These are phyloP conservation scores for Globisporangium radiosum DNA, from an alignment of 352 stramenopile species.

Conservation along the genomic window DNA sequence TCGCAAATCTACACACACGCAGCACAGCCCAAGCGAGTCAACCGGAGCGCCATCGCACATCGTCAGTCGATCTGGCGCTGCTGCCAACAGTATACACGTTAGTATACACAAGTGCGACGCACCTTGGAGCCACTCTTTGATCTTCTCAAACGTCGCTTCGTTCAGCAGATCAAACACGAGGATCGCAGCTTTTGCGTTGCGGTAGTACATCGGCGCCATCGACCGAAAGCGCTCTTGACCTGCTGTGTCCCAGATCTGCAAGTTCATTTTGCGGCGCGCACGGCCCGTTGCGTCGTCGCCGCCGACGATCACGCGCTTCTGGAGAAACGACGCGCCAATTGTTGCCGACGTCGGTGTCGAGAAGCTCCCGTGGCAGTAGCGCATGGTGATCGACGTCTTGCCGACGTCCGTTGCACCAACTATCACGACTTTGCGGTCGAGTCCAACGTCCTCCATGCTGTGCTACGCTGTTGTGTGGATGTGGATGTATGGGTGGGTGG, in stretches of 20 bases:
- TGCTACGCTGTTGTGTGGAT: not conserved
- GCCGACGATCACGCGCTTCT: slow-evolving; percentile 76
- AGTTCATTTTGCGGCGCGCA: slow-evolving; percentile 69
- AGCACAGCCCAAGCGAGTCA: not conserved
- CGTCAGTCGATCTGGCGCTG: no score
- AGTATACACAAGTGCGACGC: slow-evolving; percentile 1
- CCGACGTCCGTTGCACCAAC: slow-evolving; percentile 84
- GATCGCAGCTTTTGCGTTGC: slow-evolving; percentile 84
- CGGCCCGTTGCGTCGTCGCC: slow-evolving; percentile 21
- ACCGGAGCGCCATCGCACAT: not conserved
- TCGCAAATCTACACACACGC: slow-evolving; percentile 41
- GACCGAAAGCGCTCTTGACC: slow-evolving; percentile 77
- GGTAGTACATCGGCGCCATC: slow-evolving; percentile 90
- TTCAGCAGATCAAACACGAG: slow-evolving; percentile 82
- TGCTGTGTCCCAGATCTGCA: slow-evolving; percentile 86
- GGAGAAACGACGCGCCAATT: slow-evolving; percentile 82
- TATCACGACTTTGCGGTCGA: slow-evolving; percentile 88
- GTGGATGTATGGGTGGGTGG: not conserved
- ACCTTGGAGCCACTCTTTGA: slow-evolving; percentile 84
- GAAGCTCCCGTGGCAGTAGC: slow-evolving; percentile 84
- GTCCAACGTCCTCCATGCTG: slow-evolving; percentile 75
- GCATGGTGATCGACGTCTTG: slow-evolving; percentile 87
- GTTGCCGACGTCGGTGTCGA: slow-evolving; percentile 79
- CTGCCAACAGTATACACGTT: not conserved
- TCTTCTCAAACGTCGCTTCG: slow-evolving; percentile 75